A percentile compares a stretch with the other conserved stretches of the same genome.
phyloP scores from a whole-genome alignment of 2,329 filamentous ascomycete genomes.

The Aspergillus ustus region DNA sequence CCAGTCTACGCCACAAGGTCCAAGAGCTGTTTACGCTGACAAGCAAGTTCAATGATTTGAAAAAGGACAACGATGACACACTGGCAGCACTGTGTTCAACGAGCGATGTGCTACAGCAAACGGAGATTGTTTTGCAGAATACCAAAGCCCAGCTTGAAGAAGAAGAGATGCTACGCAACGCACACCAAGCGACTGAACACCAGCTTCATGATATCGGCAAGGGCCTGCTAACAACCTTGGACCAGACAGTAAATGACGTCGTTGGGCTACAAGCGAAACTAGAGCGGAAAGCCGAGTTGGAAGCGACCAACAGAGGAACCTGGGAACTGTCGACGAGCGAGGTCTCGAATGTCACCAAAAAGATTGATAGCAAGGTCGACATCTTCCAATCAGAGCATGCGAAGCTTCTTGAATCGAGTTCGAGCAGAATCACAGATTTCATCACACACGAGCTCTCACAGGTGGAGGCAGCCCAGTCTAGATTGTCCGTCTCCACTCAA shows the following conservation, averaged over 20 bases:
- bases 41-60: conserved; percentile 83
- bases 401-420: conserved; percentile 69
- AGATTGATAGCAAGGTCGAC: conserved; percentile 76
- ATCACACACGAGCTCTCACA: conserved; percentile 75
- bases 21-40: conserved; percentile 89
- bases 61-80: conserved; percentile 85
- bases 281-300: conserved; percentile 80
- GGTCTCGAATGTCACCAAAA: conserved; percentile 74
- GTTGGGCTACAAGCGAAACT: conserved; percentile 84
- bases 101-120: conserved; percentile 80
- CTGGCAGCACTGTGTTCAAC: conserved; percentile 75
- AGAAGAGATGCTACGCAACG: conserved; percentile 77
- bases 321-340: conserved; percentile 79
- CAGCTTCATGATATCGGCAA: conserved; percentile 74
- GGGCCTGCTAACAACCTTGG: conserved; percentile 76
- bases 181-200: conserved; percentile 83
- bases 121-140: conserved; percentile 78
- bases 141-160: conserved; percentile 78
- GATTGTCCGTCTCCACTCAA: conserved; percentile 71
- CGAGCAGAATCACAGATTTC: conserved; percentile 74
- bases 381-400: conserved; percentile 75
- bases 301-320: conserved; percentile 74
- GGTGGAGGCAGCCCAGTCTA: conserved; percentile 69
- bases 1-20: conserved; percentile 87
- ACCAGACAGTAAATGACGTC: conserved; percentile 78